Conservation (phyloP, 1,284 basidiomycete genomes). For the Austroboletus olivaceoglutinosus region DNA sequence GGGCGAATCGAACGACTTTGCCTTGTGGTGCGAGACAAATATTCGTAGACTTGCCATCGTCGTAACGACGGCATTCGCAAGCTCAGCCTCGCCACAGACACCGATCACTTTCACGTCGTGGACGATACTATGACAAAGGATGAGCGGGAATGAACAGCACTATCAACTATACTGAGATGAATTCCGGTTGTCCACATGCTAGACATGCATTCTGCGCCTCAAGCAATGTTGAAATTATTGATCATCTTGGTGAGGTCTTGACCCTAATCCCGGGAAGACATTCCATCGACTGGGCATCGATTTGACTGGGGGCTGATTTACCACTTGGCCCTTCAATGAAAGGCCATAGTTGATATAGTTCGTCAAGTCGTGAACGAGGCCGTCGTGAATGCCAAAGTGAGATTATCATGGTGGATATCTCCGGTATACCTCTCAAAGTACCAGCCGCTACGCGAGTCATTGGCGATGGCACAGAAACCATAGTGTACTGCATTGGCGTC, state of each 20-base stretch:
- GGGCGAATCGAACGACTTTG: constrained; percentile 96
- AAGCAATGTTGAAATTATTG: constrained; percentile 70
- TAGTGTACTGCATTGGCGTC: constrained; percentile 87
- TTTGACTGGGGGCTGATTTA: constrained; percentile 52
- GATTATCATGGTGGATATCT: constrained; percentile 70
- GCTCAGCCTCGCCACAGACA: constrained; percentile 90
- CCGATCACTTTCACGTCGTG: constrained; percentile 93
- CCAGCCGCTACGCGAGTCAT: constrained; percentile 95
- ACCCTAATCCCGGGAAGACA: constrained; percentile 84
- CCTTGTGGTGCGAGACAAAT: constrained; percentile 97
- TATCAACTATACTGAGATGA: constrained; percentile 87
- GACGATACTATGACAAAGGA: constrained; percentile 59
- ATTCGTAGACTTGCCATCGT: constrained; percentile 99
- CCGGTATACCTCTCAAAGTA: constrained; percentile 92
- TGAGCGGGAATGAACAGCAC: not conserved
- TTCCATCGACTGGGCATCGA: constrained; percentile 81
- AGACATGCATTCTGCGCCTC: constrained; percentile 78
- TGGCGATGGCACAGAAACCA: constrained; percentile 87
- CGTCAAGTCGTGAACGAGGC: constrained; percentile 87
- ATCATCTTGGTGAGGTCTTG: constrained; percentile 83
- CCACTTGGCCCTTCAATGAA: constrained; percentile 61
- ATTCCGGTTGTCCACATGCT: constrained; percentile 93
- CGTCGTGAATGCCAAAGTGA: constrained; percentile 79
- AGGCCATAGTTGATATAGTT: constrained; percentile 70
- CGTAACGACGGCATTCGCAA: constrained; percentile 90